Conservation (phyloP, 2,329 filamentous ascomycete species). For the Diaporthe ampelina region DNA sequence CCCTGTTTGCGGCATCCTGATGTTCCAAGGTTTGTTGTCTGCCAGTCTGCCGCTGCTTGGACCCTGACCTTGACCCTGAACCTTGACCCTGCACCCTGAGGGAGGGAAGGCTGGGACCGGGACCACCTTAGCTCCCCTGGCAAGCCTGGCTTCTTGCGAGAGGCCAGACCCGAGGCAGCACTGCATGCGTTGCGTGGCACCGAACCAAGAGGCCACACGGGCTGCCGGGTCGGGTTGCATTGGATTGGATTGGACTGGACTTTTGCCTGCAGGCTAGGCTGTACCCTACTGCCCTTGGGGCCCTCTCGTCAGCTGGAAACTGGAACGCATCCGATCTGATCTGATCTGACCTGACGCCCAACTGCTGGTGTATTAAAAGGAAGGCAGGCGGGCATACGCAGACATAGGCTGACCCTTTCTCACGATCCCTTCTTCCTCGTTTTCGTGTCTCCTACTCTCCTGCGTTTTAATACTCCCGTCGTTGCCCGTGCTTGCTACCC, state of each 20-base stretch:
- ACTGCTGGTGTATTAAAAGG: constrained; percentile 16
- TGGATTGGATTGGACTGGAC: not conserved
- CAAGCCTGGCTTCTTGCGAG: not conserved
- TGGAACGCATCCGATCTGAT: constrained; percentile 10
- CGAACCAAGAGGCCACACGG: constrained; percentile 25
- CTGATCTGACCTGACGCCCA: constrained; percentile 17
- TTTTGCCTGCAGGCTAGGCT: not conserved
- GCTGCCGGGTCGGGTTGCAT: not conserved
- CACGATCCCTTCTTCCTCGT: constrained; percentile 17
- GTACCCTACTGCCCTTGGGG: too few species aligned
- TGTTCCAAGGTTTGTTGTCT: constrained; percentile 21
- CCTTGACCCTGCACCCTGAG: not conserved
- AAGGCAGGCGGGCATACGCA: not conserved
- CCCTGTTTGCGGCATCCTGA: constrained; percentile 5
- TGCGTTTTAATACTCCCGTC: not conserved
- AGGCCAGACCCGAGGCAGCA: constrained; percentile 27
- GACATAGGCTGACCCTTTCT: not conserved
- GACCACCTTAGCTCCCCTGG: not conserved
- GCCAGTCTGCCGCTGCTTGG: constrained; percentile 3
- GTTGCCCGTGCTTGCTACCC: too few species aligned
- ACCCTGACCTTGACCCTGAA: constrained; percentile 1
- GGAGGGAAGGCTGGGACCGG: not conserved
- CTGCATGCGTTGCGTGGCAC: constrained; percentile 29
- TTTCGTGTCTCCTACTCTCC: not conserved
- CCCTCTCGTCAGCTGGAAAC: constrained; percentile 14